These are phyloP conservation scores for Hypocrella siamensis DNA, from an alignment of 2,329 filamentous ascomycete species.

Conservation along the genomic window DNA sequence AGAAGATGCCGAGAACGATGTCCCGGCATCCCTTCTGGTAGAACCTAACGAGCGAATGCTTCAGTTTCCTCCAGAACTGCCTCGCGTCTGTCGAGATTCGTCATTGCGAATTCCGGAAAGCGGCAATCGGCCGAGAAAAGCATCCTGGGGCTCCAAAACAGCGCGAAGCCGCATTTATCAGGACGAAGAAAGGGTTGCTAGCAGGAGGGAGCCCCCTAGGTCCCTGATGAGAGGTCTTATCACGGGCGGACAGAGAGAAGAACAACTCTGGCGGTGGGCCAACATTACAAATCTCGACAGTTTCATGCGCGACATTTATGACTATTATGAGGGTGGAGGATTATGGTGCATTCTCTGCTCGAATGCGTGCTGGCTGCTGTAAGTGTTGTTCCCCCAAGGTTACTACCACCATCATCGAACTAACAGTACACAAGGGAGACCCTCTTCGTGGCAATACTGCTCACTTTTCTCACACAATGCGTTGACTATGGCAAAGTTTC, in stretches of 20 bases:
- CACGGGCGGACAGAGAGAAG: slow-evolving; percentile 37
- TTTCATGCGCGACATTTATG: slow-evolving; percentile 73
- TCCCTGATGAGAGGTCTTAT: slow-evolving; percentile 13
- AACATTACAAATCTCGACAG: slow-evolving; percentile 81
- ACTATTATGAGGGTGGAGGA: slow-evolving; percentile 71
- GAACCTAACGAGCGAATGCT: slow-evolving; percentile 25
- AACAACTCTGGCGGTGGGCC: slow-evolving; percentile 83
- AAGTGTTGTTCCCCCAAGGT: slow-evolving; percentile 16
- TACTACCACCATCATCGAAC: neutral
- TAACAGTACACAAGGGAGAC: slow-evolving; percentile 43
- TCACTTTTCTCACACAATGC: slow-evolving; percentile 74
- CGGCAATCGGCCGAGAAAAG: neutral
- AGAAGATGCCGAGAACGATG: slow-evolving; percentile 41
- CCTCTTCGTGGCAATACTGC: slow-evolving; percentile 65
- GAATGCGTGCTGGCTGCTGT: slow-evolving; percentile 57
- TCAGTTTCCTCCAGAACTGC: neutral
- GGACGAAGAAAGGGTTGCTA: slow-evolving; percentile 13
- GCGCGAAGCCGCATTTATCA: slow-evolving; percentile 10
- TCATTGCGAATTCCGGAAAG: neutral
- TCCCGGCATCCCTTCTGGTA: slow-evolving; percentile 46
- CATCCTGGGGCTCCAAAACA: neutral
- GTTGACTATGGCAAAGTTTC: slow-evolving; percentile 66
- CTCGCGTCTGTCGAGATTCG: neutral
- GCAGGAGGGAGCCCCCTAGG: slow-evolving; percentile 9
- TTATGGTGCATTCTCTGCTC: slow-evolving; percentile 72